Evolutionary conservation across 441 rosid genomes (phyloP), one percentile per base, ranked within the genome.

Genomic region (Bruguiera hainesii): DNA sequence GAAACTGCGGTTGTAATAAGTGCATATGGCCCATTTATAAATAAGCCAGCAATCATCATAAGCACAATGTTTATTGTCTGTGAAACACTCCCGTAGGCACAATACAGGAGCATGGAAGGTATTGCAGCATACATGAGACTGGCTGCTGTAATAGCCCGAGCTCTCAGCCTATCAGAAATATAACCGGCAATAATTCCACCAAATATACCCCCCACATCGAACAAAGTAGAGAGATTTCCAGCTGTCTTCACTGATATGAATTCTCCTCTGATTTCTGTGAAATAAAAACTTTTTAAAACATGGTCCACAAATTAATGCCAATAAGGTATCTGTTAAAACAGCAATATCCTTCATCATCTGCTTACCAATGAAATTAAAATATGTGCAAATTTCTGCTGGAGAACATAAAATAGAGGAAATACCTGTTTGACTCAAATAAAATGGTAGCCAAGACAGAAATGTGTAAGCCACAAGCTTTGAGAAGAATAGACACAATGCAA

Each of bases 381-480:
- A 13, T 16, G 0, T 13, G 5, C 48, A 42, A 42, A 11, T 42
- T 11, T 42, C 48, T 37, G 46, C 16, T 11, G 18, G 56, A 37
- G 10, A 64, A 7, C 4, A 5, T 53, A 39, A 70, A 49, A 48
- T 55, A 39, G 59, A 62, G 64, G 69, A 73, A 66, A 61, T 80
- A 89, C 97, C 87, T 76, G 96, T 91, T 72, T 91, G 97, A 70
- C 94, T 91, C 25, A 94, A 76, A 75, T 94, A 94, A 82, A 89
- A 91, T 1, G 99, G 97, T 63, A 94, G 80, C 99, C 97, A 89
- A 61, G 85, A 94, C 74, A 91, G 85, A 79, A 94, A 94, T 1
- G 99, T 89, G 71, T 89, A 94, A 1, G 99, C 97, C 70, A 94
- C 97, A 21, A 94, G 84, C 85, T 91, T 94, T 18, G 99, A 76